Conservation (phyloP, 2,329 filamentous ascomycete genomes). For the Fusarium compactum region DNA sequence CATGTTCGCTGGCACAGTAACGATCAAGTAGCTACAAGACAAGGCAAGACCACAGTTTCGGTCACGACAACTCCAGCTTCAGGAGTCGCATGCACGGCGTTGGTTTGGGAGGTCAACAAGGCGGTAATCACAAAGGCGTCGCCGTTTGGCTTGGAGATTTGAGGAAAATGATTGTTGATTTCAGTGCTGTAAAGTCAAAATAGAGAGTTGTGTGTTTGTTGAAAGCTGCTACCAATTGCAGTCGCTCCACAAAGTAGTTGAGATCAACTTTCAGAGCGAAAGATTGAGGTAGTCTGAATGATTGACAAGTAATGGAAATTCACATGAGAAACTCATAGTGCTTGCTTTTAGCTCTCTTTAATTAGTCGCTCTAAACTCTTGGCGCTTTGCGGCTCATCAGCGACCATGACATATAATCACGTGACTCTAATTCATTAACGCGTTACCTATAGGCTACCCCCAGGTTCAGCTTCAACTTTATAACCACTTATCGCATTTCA, state of each 20-base stretch:
- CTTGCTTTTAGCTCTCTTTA: conserved; percentile 9
- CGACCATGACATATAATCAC: conserved; percentile 40
- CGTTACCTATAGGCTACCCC: conserved; percentile 19
- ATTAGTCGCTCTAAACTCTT: conserved; percentile 20
- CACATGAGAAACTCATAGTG: conserved; percentile 1
- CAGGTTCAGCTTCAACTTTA: conserved; percentile 28
- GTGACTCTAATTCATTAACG: conserved; percentile 38
- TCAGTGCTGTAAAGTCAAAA: conserved; percentile 41
- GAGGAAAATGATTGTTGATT: conserved; percentile 29
- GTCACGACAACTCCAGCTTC: conserved; percentile 41
- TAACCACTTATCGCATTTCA: conserved; percentile 27
- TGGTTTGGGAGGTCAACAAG: conserved; percentile 46
- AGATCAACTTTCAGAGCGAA: neutral
- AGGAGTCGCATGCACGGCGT: conserved; percentile 51
- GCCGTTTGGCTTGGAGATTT: conserved; percentile 45
- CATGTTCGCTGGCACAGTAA: conserved; percentile 22
- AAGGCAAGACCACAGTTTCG: conserved; percentile 31
- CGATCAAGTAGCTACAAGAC: conserved; percentile 35
- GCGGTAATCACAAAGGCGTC: conserved; percentile 47
- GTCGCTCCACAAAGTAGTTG: neutral
- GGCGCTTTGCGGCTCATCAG: conserved; percentile 17
- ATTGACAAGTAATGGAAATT: conserved; percentile 4
- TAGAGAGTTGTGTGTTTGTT: conserved; percentile 41
- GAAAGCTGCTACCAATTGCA: conserved; percentile 17
- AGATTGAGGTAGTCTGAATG: neutral